A percentile compares a stretch with the other conserved stretches of the same genome.
Evolutionary conservation across 306 rosid genomes (phyloP).

Genomic region (Sechiopsis laciniata): DNA sequence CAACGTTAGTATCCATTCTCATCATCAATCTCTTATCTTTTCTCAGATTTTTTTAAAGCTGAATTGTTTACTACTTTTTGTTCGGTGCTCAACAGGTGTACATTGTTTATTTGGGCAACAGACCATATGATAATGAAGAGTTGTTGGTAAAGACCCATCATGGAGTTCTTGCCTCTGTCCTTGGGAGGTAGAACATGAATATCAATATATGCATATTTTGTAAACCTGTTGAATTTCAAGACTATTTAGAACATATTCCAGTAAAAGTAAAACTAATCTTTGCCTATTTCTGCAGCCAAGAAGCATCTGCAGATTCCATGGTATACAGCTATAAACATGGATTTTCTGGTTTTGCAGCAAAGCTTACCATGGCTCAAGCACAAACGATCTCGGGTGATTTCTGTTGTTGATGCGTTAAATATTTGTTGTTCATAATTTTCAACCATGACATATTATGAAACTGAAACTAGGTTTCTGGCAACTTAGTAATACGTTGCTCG

Average conservation of each 20-base stretch:
- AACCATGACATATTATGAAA: background rate
- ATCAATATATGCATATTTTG: background rate
- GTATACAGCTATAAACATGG: constrained; percentile 5
- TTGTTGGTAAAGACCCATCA: constrained; percentile 8
- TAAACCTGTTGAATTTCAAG: background rate
- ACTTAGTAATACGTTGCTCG: too few relatives aligned
- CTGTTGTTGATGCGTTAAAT: background rate
- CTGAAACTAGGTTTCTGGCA: background rate
- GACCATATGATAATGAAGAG: constrained; percentile 8
- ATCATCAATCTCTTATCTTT: background rate
- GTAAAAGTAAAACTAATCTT: background rate
- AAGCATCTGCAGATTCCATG: constrained; percentile 4
- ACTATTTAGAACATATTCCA: background rate
- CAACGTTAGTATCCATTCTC: background rate
- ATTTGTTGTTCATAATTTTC: background rate
- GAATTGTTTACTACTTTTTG: background rate
- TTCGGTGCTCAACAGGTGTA: constrained; percentile 1
- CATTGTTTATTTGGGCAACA: constrained; percentile 2
- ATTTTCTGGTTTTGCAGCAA: constrained; percentile 12
- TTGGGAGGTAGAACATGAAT: constrained; percentile 2
- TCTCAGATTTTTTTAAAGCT: background rate
- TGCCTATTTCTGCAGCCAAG: constrained; percentile 7
- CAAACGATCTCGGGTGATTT: constrained; percentile 10
- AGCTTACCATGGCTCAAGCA: constrained; percentile 15
- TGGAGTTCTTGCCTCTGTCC: constrained; percentile 12